phyloP scores from a whole-genome alignment of 2,329 filamentous ascomycete species.

The Cytospora mali region DNA sequence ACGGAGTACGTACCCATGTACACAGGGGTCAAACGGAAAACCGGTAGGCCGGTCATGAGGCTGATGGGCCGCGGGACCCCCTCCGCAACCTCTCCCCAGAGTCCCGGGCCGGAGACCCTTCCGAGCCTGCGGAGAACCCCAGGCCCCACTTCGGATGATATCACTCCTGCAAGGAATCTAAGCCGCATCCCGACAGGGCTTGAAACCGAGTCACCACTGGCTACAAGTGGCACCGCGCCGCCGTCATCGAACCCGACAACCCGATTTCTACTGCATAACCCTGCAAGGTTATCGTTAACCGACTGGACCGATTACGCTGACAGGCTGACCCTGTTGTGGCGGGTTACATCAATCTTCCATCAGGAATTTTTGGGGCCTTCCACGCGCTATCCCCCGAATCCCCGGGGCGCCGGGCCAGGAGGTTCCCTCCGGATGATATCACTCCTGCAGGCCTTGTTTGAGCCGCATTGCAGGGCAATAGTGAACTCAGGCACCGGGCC shows the following conservation, averaged over 20 bases:
- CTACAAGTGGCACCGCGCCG: not conserved
- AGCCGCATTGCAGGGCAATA: not conserved
- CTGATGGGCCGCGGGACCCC: not conserved
- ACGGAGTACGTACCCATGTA: not conserved
- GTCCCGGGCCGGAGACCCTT: not conserved
- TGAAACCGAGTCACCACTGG: not conserved
- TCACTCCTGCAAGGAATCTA: conserved; percentile 4
- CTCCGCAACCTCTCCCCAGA: not conserved
- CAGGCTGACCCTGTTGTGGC: not conserved
- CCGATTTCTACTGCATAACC: no score
- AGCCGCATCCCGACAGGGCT: not conserved
- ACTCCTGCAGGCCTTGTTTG: not conserved
- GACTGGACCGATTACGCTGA: not conserved
- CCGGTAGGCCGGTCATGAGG: not conserved
- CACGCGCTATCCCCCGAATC: not conserved
- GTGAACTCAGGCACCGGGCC: no score
- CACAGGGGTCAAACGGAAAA: not conserved
- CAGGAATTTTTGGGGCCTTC: not conserved
- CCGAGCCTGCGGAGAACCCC: not conserved
- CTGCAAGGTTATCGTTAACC: not conserved
- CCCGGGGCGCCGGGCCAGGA: not conserved
- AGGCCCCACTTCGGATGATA: conserved; percentile 9
- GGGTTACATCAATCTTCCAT: conserved; percentile 20
- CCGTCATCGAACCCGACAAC: not conserved
- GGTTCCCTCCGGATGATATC: conserved; percentile 15